Percentiles rank a stretch among this genome's conserved stretches.
Evolutionary conservation across 352 stramenopile genomes (phyloP).

Genomic region (Globisporangium rhizosaccharum): DNA sequence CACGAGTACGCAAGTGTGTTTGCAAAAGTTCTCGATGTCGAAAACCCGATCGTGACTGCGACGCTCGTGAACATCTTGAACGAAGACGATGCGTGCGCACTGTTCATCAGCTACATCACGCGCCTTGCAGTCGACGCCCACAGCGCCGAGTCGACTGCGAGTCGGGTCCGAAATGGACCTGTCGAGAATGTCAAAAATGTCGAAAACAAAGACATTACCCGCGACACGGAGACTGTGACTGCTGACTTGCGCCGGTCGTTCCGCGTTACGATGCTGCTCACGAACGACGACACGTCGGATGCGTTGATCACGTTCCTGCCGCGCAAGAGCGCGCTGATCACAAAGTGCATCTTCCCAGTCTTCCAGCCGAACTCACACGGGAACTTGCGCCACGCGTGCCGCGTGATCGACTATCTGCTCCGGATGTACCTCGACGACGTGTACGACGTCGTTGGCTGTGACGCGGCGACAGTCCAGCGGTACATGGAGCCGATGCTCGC

Average conservation of each 20-base stretch:
- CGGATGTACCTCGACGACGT: constrained; percentile 85
- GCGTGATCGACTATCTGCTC: constrained; percentile 84
- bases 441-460: constrained; percentile 74
- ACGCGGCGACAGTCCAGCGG: constrained; percentile 49
- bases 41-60: constrained; percentile 42
- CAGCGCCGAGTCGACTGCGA: constrained; percentile 2
- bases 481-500: constrained; percentile 86
- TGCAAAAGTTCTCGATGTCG: constrained; percentile 39
- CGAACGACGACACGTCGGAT: constrained; percentile 80
- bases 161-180: neutral
- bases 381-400: constrained; percentile 84
- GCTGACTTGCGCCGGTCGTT: constrained; percentile 70
- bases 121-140: constrained; percentile 28
- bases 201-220: constrained; percentile 6
- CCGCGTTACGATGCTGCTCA: constrained; percentile 87
- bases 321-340: constrained; percentile 75
- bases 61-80: constrained; percentile 58
- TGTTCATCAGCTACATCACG: constrained; percentile 64
- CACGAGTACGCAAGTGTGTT: constrained; percentile 33
- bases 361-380: constrained; percentile 64
- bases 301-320: constrained; percentile 74
- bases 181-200: neutral
- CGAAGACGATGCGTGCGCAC: constrained; percentile 47
- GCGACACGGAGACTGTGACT: constrained; percentile 40
- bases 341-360: constrained; percentile 74